These are phyloP conservation scores for Aphanoascus verrucosus DNA, from an alignment of 2,329 filamentous ascomycete genomes.

Conservation along the genomic window DNA sequence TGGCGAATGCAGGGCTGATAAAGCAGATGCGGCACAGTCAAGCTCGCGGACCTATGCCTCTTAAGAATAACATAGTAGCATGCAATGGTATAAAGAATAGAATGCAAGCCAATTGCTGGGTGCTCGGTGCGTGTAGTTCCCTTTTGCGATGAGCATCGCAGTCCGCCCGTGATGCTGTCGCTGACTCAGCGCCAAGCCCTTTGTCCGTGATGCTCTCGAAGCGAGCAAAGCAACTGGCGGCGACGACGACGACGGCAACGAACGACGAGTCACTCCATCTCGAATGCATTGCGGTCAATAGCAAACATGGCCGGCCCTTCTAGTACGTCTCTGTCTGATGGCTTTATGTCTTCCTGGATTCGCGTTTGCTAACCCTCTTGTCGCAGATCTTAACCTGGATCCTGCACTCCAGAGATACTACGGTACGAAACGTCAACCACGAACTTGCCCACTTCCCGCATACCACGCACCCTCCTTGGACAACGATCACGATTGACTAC, in stretches of 20 bases:
- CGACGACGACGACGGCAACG: neutral
- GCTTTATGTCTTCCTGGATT: neutral
- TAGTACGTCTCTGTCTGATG: conserved; percentile 7
- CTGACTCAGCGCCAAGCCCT: conserved; percentile 1
- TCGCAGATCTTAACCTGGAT: conserved; percentile 34
- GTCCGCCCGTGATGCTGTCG: too few species aligned
- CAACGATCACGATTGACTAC: neutral
- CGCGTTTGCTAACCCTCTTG: conserved; percentile 35
- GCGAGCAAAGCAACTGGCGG: neutral
- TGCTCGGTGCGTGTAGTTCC: neutral
- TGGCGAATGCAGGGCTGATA: too few species aligned
- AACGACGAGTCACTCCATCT: neutral
- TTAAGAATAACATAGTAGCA: neutral
- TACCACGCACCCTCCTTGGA: too few species aligned
- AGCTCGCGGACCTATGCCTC: neutral
- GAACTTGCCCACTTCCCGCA: neutral
- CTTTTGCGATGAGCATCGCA: neutral
- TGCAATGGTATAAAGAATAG: neutral
- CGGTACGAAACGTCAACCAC: conserved; percentile 30
- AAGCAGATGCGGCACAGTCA: neutral
- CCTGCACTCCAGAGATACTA: conserved; percentile 42
- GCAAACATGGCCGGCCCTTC: conserved; percentile 14
- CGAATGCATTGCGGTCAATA: neutral
- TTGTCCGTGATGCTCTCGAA: neutral
- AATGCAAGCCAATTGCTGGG: neutral